These are phyloP conservation scores for Metschnikowia hibisci DNA, from an alignment of 805 yeast species.

Conservation along the genomic window DNA sequence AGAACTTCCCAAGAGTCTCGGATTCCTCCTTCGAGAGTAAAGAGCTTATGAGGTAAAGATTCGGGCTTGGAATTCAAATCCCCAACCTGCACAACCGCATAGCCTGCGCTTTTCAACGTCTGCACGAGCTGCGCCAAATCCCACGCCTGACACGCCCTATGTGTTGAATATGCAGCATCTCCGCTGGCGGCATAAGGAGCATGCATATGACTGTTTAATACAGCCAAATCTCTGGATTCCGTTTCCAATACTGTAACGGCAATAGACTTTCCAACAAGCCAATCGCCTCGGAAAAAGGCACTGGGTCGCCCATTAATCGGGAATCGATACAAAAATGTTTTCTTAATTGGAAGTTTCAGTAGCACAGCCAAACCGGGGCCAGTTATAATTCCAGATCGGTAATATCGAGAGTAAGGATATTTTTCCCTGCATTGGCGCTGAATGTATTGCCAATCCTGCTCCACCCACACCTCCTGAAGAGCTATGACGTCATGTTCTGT, in stretches of 20 bases:
- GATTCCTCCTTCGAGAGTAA: conserved; percentile 65
- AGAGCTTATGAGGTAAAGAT: conserved; percentile 71
- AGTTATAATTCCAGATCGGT: conserved; percentile 77
- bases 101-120: conserved; percentile 65
- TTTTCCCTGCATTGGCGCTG: conserved; percentile 37
- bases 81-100: conserved; percentile 85
- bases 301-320: conserved; percentile 93
- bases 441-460: conserved; percentile 74
- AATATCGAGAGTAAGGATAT: conserved; percentile 66
- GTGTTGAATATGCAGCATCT: conserved; percentile 86
- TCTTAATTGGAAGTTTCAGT: conserved; percentile 78
- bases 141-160: conserved; percentile 95
- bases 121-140: conserved; percentile 70
- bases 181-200: conserved; percentile 87
- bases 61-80: conserved; percentile 90
- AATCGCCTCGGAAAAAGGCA: conserved; percentile 92
- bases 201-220: conserved; percentile 92
- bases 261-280: conserved; percentile 92
- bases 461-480: conserved; percentile 92
- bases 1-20: conserved; percentile 78
- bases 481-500: conserved; percentile 77
- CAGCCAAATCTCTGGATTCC: conserved; percentile 57
- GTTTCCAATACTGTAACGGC: conserved; percentile 60
- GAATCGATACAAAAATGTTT: conserved; percentile 75
- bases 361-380: conserved; percentile 92